Conservation (phyloP, 352 stramenopile species). For the Phytophthora multivora region DNA sequence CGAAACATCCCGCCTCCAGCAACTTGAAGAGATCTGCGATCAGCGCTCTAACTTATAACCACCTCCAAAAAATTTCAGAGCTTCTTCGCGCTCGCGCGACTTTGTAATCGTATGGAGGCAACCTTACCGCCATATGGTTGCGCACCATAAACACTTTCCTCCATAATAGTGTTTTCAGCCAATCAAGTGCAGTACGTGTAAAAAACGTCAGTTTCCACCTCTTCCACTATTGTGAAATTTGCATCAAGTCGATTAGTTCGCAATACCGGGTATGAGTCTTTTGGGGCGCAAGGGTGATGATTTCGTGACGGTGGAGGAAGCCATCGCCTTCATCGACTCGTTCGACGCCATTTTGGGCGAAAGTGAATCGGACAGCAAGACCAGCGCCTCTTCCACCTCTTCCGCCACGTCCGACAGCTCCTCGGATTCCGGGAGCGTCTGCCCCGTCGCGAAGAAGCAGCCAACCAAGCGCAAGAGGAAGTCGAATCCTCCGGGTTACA, state of each 20-base stretch:
- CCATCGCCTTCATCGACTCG: conserved; percentile 36
- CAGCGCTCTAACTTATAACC: no score
- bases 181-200: neutral
- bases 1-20: no score
- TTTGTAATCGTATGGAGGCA: no score
- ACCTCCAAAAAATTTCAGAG: no score
- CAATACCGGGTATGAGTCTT: conserved; percentile 10
- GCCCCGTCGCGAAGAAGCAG: neutral
- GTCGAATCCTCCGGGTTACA: conserved; percentile 15
- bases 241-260: neutral
- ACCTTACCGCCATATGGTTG: neutral
- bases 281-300: conserved; percentile 7
- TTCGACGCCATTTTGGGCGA: conserved; percentile 11
- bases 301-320: conserved; percentile 24
- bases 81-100: no score
- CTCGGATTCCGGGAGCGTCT: neutral
- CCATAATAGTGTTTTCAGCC: conserved; percentile 11
- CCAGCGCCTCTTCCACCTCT: neutral
- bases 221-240: conserved; percentile 15
- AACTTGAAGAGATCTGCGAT: no score
- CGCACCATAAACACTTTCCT: conserved; percentile 1
- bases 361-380: neutral
- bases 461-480: conserved; percentile 2
- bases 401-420: neutral
- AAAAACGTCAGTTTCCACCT: no score